Evolutionary conservation across 305 asterid species (phyloP).

Genomic region (Solanum hybrid): DNA sequence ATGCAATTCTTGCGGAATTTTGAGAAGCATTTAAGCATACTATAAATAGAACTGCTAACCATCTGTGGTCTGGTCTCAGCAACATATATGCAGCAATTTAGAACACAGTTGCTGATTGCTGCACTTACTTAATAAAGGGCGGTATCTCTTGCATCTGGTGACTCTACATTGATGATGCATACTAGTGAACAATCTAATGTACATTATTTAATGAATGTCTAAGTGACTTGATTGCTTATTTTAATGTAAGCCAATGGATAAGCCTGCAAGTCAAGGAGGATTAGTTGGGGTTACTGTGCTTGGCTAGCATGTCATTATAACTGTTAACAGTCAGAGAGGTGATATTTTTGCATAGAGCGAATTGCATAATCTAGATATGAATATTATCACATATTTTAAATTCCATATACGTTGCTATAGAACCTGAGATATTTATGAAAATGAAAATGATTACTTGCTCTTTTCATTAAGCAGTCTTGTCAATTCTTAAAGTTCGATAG

Average conservation of each 20-base stretch:
- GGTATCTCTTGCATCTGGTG: neutral
- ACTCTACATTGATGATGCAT: neutral
- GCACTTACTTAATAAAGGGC: neutral
- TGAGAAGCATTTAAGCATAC: neutral
- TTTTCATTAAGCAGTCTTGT: neutral
- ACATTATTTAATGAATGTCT: neutral
- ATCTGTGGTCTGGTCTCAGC: neutral
- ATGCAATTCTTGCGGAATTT: neutral
- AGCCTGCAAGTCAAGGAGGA: neutral
- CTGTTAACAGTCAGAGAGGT: neutral
- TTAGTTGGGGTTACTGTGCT: neutral
- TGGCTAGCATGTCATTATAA: neutral
- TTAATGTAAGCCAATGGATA: neutral
- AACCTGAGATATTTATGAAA: neutral
- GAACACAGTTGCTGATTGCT: neutral
- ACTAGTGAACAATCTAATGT: neutral
- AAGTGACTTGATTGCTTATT: neutral
- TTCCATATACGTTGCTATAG: neutral
- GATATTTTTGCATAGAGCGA: neutral
- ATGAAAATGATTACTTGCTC: neutral
- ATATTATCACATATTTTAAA: neutral
- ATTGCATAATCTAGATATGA: neutral
- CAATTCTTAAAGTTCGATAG: neutral
- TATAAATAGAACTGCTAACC: neutral
- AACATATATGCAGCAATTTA: neutral